Conservation (phyloP, 306 rosid species). For the Sindora glabra region DNA sequence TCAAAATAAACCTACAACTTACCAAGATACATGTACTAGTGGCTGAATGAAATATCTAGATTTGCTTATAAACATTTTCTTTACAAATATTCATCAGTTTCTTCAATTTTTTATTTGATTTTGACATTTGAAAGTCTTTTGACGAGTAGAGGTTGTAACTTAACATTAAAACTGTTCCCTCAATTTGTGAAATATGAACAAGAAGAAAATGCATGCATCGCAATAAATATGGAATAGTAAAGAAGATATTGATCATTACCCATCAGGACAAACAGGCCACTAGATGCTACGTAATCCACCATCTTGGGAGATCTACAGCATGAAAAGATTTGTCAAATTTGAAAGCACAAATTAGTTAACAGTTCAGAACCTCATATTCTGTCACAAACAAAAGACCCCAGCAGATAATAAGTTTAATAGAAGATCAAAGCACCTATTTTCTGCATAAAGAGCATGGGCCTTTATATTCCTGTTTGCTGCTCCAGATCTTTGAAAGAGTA, state of each 20-base stretch:
- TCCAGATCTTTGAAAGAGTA: slow-evolving; percentile 82
- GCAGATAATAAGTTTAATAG: no score
- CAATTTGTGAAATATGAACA: neutral
- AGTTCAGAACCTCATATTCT: neutral
- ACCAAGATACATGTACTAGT: no score
- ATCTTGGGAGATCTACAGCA: slow-evolving; percentile 46
- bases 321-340: slow-evolving; percentile 22
- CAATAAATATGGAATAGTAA: neutral
- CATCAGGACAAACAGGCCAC: slow-evolving; percentile 91
- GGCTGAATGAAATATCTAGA: no score
- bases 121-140: neutral
- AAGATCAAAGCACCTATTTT: slow-evolving; percentile 55
- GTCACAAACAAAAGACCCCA: no score
- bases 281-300: slow-evolving; percentile 73
- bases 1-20: no score
- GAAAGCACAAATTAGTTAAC: neutral
- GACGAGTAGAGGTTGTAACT: neutral
- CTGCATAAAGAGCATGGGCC: slow-evolving; percentile 64
- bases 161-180: neutral
- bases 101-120: no score
- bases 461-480: slow-evolving; percentile 76
- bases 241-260: slow-evolving; percentile 64
- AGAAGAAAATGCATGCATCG: neutral
- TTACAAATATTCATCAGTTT: no score
- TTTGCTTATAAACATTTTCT: no score